Percentiles rank a stretch among this genome's conserved stretches.
phyloP scores from a whole-genome alignment of 768 basidiomycete species.

The Xerocomus spinulosus region DNA sequence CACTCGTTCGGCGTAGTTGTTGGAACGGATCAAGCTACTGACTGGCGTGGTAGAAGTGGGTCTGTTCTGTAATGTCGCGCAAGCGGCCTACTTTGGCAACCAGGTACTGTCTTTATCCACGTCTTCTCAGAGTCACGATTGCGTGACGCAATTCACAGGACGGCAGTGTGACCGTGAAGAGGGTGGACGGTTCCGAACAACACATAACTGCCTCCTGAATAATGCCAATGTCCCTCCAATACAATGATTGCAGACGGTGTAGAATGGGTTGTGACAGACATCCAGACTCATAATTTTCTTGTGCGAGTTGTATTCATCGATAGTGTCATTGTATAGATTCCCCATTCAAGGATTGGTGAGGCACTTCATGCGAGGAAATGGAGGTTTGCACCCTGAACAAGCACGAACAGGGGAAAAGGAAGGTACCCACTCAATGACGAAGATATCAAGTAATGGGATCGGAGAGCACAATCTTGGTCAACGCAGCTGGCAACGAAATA shows the following conservation, averaged over 20 bases:
- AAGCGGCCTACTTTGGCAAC: conserved; percentile 96
- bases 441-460: no score
- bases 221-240: background rate
- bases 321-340: no score
- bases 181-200: conserved; percentile 25
- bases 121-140: background rate
- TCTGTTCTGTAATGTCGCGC: conserved; percentile 88
- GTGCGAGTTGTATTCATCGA: background rate
- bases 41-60: conserved; percentile 99
- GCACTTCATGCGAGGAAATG: no score
- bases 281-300: background rate
- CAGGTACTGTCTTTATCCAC: conserved; percentile 40
- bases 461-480: no score
- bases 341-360: no score
- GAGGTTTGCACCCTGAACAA: no score
- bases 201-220: conserved; percentile 8
- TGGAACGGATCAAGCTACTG: conserved; percentile 83
- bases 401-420: no score
- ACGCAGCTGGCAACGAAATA: no score
- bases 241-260: background rate
- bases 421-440: no score
- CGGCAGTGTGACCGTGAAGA: conserved; percentile 64
- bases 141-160: conserved; percentile 38
- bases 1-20: conserved; percentile 43
- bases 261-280: background rate